Evolutionary conservation across 345 rosid species (phyloP).

Genomic region (Gossypioides kirkii): DNA sequence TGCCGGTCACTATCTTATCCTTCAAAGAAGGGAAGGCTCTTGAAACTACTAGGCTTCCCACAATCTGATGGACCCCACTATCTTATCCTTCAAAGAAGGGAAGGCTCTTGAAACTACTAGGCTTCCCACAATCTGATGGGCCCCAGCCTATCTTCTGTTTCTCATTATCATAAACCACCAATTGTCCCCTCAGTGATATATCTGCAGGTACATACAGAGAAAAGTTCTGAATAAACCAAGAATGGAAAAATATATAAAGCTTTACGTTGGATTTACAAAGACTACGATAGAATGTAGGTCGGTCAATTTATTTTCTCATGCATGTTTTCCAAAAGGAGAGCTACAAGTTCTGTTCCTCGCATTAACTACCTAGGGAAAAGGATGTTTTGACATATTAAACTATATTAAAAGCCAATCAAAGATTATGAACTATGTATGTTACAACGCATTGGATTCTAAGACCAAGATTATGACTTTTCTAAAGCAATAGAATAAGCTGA

Average conservation of each 20-base stretch:
- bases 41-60: constrained; percentile 28
- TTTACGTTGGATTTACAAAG: neutral
- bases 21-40: constrained; percentile 33
- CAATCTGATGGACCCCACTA: constrained; percentile 46
- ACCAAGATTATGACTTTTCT: too few species aligned
- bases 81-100: constrained; percentile 30
- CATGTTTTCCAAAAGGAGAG: neutral
- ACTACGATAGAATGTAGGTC: neutral
- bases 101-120: constrained; percentile 30
- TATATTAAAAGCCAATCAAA: too few species aligned
- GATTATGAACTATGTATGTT: too few species aligned
- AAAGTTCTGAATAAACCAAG: neutral
- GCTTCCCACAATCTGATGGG: constrained; percentile 50
- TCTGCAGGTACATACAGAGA: constrained; percentile 33
- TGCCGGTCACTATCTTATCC: neutral
- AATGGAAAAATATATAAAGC: neutral
- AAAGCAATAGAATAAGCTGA: neutral
- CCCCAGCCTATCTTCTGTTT: constrained; percentile 74
- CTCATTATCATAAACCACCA: constrained; percentile 72
- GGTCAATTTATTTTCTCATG: neutral
- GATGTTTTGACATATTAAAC: too few species aligned
- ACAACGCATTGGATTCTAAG: too few species aligned
- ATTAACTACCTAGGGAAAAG: too few species aligned
- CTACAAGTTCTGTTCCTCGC: too few species aligned
- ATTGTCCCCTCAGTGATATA: constrained; percentile 62